Conservation (phyloP, 352 stramenopile species). For the Peronospora destructor region DNA sequence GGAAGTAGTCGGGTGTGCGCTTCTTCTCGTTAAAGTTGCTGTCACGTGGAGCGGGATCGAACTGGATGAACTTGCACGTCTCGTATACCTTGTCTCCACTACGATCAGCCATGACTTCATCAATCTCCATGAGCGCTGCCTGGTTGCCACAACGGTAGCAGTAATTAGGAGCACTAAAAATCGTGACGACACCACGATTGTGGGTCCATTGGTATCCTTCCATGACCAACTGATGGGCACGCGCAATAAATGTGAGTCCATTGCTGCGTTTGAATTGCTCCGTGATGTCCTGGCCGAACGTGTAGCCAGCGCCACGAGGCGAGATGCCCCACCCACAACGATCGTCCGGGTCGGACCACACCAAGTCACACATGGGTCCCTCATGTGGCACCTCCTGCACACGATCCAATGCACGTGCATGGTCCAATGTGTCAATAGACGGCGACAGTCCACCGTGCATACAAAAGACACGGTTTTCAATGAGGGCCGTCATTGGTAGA, state of each 20-base stretch:
- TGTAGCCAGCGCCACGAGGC: conserved; percentile 79
- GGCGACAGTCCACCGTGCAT: conserved; percentile 86
- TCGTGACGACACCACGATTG: conserved; percentile 88
- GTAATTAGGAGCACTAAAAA: conserved; percentile 92
- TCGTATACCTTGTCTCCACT: conserved; percentile 86
- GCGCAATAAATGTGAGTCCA: conserved; percentile 80
- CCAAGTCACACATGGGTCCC: conserved; percentile 82
- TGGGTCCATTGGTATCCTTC: conserved; percentile 92
- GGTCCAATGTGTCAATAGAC: conserved; percentile 85
- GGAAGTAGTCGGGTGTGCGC: conserved; percentile 89
- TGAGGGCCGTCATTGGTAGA: conserved; percentile 82
- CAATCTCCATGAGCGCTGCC: conserved; percentile 92
- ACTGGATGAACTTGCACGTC: conserved; percentile 91
- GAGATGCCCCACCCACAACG: conserved; percentile 84
- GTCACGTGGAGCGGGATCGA: conserved; percentile 85
- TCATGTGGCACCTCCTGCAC: conserved; percentile 86
- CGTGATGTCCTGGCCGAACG: conserved; percentile 83
- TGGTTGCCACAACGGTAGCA: conserved; percentile 96
- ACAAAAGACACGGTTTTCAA: conserved; percentile 87
- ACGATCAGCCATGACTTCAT: conserved; percentile 85
- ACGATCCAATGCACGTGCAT: conserved; percentile 73
- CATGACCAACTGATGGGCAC: conserved; percentile 90
- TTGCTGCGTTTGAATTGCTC: conserved; percentile 89
- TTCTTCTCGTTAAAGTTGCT: conserved; percentile 90
- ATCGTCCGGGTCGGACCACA: conserved; percentile 87